Evolutionary conservation across 163 green algal genomes (phyloP), one percentile per base, ranked within the genome.

Genomic region (Prototheca cutis): DNA sequence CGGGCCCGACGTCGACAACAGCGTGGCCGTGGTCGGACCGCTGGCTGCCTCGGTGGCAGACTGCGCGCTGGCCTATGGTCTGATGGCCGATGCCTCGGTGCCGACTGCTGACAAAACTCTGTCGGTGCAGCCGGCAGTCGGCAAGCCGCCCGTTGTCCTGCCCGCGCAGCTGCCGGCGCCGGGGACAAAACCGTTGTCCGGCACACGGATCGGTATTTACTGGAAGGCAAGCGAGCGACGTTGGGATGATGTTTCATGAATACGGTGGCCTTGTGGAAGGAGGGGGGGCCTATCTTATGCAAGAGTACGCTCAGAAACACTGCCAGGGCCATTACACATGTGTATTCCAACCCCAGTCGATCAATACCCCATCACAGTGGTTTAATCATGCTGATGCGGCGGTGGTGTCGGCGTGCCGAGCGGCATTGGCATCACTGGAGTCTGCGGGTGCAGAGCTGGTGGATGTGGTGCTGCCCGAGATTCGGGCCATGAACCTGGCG

Each of bases 401-500:
- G 6, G 83, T 90, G 40, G 63, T 82, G 40, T 52, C 49, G 3
- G 32, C 42, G 3, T 90, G 80, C 78, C 65, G 71, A 2, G n/a
- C 40, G 3, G 78, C 71, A 3, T 13, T 87, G 29, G 23, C 36
- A 6, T 1, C 45, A 39, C 48, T 88, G 29, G 29, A 71, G 25
- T 28, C 21, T 13, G 28, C 64, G 18, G 78, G 80, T 0, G 62
- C 63, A 15, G 42, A 66, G 36, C 55, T 78, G 24, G 58, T 77
- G 53, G 30, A 45, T 0, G 39, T 87, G 13, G 28, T n/a, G 27
- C 66, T 93, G 15, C 81, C 79, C 1, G 80, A 90, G 62, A 71
- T 87, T 61, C 75, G 85, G 57, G 45, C 67, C 32, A 58, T 83
- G 61, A 60, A 75, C 1, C 72, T 84, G 30, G 78, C 76, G 2